phyloP scores from a whole-genome alignment of 257 asterid genomes.

The Fraxinus anomala region DNA sequence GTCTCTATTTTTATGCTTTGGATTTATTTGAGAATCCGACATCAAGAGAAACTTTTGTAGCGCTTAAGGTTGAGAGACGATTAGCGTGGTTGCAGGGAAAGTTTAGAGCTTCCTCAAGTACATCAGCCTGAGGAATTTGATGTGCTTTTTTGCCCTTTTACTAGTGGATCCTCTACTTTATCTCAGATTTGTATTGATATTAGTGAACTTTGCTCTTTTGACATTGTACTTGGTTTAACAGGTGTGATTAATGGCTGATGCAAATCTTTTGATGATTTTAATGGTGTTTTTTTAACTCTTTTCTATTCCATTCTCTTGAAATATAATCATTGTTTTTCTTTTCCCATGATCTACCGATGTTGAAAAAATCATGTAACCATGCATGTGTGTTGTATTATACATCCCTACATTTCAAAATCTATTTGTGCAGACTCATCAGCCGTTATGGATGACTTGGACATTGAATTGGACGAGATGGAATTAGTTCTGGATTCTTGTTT shows the following conservation, averaged over 20 bases:
- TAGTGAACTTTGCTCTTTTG: conserved; percentile 31
- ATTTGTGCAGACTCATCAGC: conserved; percentile 41
- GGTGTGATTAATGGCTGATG: background rate
- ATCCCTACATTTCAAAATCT: conserved; percentile 27
- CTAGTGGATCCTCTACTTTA: conserved; percentile 18
- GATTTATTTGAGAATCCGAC: conserved; percentile 76
- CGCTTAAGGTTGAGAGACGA: conserved; percentile 74
- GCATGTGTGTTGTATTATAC: conserved; percentile 16
- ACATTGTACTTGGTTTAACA: conserved; percentile 18
- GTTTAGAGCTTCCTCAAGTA: conserved; percentile 57
- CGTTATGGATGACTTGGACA: conserved; percentile 70
- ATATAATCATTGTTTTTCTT: background rate
- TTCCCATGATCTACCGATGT: background rate
- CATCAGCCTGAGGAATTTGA: conserved; percentile 44
- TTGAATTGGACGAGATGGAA: conserved; percentile 80
- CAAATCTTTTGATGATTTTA: background rate
- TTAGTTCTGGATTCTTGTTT: conserved; percentile 75
- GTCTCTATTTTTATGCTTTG: conserved; percentile 69
- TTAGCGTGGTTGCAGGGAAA: conserved; percentile 76
- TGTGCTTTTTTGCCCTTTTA: conserved; percentile 17
- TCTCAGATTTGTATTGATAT: conserved; percentile 22
- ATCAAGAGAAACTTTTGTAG: conserved; percentile 73
- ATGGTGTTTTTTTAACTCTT: background rate
- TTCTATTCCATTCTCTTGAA: conserved; percentile 18
- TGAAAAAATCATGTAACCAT: background rate